Base-by-base conservation (phyloP, 768 basidiomycete genomes). In the Boletus coccyginus region DNA sequence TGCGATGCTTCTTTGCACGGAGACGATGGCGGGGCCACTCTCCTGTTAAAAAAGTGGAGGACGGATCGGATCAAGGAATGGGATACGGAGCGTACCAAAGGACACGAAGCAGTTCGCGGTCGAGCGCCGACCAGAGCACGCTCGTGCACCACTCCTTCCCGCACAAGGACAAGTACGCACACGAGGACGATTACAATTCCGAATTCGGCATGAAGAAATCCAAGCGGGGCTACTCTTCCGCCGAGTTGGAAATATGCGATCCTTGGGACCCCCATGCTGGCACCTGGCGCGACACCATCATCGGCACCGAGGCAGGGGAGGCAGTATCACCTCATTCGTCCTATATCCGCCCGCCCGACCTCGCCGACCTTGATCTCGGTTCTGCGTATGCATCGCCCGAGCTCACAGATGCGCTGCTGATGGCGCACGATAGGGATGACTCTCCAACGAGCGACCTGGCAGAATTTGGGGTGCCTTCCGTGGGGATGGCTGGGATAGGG, bases 1-100 rank as follows among this genome's bases (percentile, higher is more conserved):
- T 81, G 41, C 73, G 87, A 36, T 88, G 81, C 77, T 70, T 80
- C 52, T 33, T 82, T 44, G 68, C 74, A 24, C 73, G 79, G 49
- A 73, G 78, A 53, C 65, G 70, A 56, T 75, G 69, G 58, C 60
- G 66, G 42, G 50, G 58, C 24, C 58, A 53, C 17, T 41, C 60
- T 45, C 42, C 55, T 44, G 49, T 53, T 29, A 58, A 62, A 38
- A 57, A 51, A 47, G 36, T 48, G 24, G 41, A 69, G 50, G 57
- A 62, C 47, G 56, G 66, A 27, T 29, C 41, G 12, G 48, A 58
- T 19, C 47, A 35, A 27, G 58, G 56, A 58, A 53, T 50, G 36
- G 60, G 57, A 45, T 57, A 59, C n/a, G 62, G 56, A 1, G 64
- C 50, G 7, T 82, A 80, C 63, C 66, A 64, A 19, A 74, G 80